These are phyloP conservation scores for Miscanthus lutarioriparius DNA, from an alignment of 176 grass and related monocot species.

Conservation along the genomic window DNA sequence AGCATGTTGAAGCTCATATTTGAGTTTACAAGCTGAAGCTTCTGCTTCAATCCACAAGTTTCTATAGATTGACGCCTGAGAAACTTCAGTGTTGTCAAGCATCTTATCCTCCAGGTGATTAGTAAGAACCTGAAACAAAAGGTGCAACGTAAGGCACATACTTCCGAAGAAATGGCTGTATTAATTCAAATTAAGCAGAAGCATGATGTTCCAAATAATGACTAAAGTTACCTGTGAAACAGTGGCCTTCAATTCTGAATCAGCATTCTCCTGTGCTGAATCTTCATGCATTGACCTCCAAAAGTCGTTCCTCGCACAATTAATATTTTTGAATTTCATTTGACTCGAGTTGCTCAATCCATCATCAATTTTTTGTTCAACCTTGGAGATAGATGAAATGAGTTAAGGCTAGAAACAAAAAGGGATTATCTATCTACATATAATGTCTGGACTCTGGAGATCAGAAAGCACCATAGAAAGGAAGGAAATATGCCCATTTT, in stretches of 20 bases:
- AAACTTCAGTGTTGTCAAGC: constrained; percentile 40
- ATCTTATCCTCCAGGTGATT: constrained; percentile 42
- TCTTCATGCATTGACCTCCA: constrained; percentile 33
- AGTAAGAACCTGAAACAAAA: constrained; percentile 51
- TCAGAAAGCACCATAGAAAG: constrained; percentile 2
- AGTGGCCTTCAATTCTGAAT: constrained; percentile 46
- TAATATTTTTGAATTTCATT: constrained; percentile 11
- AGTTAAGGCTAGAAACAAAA: constrained; percentile 23
- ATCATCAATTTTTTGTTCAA: constrained; percentile 37
- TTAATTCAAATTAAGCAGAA: not conserved
- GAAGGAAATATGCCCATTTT: constrained; percentile 19
- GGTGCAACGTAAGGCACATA: constrained; percentile 12
- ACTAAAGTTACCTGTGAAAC: constrained; percentile 56
- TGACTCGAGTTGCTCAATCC: constrained; percentile 21
- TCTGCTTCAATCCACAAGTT: constrained; percentile 87
- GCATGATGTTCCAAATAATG: constrained; percentile 16
- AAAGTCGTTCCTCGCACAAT: constrained; percentile 17
- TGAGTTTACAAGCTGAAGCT: constrained; percentile 66
- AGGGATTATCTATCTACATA: not conserved
- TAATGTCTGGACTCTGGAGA: constrained; percentile 10
- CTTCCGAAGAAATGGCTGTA: not conserved
- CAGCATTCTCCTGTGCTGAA: constrained; percentile 9
- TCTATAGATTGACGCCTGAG: constrained; percentile 57
- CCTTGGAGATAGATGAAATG: constrained; percentile 29
- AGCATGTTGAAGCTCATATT: constrained; percentile 74